Conservation (phyloP, 257 asterid species). For the Anisodus tanguticus region DNA sequence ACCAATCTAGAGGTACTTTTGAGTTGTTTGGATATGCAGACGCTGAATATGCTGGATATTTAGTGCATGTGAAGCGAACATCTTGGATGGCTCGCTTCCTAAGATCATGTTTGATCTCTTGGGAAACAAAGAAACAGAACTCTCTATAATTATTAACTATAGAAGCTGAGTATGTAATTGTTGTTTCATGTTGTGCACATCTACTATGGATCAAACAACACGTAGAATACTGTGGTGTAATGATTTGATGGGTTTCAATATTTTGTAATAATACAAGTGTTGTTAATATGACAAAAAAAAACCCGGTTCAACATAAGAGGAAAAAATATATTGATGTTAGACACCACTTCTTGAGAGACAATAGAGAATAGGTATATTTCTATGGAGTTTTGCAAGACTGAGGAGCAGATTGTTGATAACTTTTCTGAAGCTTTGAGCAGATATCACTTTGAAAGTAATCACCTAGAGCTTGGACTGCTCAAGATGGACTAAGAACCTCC, state of each 20-base stretch:
- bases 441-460: background rate
- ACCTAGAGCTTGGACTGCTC: background rate
- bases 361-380: background rate
- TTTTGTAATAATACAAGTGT: background rate
- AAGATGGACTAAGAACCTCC: background rate
- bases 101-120: background rate
- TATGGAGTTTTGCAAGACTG: background rate
- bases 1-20: no score
- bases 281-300: background rate
- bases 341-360: background rate
- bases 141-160: background rate
- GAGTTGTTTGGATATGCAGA: no score
- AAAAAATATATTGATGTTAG: background rate
- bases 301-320: background rate
- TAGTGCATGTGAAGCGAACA: no score
- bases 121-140: background rate
- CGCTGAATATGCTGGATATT: no score
- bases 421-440: background rate
- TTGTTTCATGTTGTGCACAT: background rate
- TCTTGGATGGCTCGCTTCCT: no score
- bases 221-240: background rate
- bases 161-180: background rate
- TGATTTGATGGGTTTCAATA: background rate
- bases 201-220: constrained; percentile 5
- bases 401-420: background rate